phyloP scores from a whole-genome alignment of 352 stramenopile species.

The Globisporangium abappressorium region DNA sequence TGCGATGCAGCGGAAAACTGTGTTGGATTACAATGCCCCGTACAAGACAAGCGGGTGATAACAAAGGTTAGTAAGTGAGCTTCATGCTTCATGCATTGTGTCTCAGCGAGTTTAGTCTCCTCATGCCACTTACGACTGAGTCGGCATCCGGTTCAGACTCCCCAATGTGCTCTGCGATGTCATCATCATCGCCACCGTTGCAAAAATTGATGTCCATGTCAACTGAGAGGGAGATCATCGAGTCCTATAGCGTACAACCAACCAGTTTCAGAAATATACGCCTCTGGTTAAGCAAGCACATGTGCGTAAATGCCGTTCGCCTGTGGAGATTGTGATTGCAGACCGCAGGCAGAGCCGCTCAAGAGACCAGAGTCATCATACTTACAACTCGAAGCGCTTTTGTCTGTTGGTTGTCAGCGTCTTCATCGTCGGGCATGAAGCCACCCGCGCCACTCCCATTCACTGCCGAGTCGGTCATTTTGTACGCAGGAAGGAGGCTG shows the following conservation, averaged over 20 bases:
- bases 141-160: background rate
- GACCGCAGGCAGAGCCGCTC: no score
- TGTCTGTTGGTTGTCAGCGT: background rate
- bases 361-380: background rate
- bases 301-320: no score
- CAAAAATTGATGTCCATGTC: background rate
- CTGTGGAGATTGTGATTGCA: background rate
- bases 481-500: background rate
- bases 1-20: conserved; percentile 7
- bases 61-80: background rate
- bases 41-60: background rate
- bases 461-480: background rate
- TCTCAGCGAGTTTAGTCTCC: background rate
- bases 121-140: background rate
- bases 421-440: background rate
- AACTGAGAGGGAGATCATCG: conserved; percentile 4
- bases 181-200: background rate
- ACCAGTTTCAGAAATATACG: background rate
- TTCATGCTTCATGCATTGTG: no score
- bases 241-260: conserved; percentile 3
- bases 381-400: conserved; percentile 4
- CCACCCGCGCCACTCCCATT: no score
- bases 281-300: no score
- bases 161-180: background rate
- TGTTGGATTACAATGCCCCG: background rate